A percentile compares a stretch with the other conserved stretches of the same genome.
Evolutionary conservation across 345 rosid genomes (phyloP).

Genomic region (Salix purpurea): DNA sequence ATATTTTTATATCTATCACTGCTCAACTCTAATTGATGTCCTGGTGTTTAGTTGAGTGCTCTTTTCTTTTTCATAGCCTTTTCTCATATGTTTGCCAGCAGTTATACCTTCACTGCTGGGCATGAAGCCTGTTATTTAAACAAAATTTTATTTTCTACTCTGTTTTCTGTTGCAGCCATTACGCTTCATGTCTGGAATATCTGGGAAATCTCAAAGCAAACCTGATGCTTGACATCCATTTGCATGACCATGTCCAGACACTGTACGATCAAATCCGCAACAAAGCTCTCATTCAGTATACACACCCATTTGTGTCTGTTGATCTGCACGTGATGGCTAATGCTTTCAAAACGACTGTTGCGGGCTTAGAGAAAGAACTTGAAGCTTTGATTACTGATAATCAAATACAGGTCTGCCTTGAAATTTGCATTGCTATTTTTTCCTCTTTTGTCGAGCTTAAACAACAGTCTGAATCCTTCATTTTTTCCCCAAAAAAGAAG

Average conservation of each 20-base stretch:
- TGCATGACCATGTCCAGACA: slow-evolving; percentile 83
- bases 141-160: background rate
- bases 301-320: slow-evolving; percentile 96
- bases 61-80: background rate
- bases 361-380: slow-evolving; percentile 82
- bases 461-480: background rate
- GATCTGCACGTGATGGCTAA: slow-evolving; percentile 94
- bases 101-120: background rate
- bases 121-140: background rate
- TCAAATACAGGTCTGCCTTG: slow-evolving; percentile 75
- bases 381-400: slow-evolving; percentile 87
- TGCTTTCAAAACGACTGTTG: slow-evolving; percentile 87
- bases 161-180: slow-evolving; percentile 56
- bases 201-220: slow-evolving; percentile 83
- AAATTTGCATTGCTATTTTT: background rate
- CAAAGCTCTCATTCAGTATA: slow-evolving; percentile 95
- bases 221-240: slow-evolving; percentile 84
- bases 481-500: too few relatives aligned
- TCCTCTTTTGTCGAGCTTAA: background rate
- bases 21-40: background rate
- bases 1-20: background rate
- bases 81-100: background rate
- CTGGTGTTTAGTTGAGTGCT: background rate
- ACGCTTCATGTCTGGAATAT: slow-evolving; percentile 89
- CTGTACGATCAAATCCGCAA: slow-evolving; percentile 87